A percentile compares a stretch with the other conserved stretches of the same genome.
These are phyloP conservation scores for Penicillium sp. DNA, from an alignment of 2,329 filamentous ascomycete genomes.

Conservation along the genomic window DNA sequence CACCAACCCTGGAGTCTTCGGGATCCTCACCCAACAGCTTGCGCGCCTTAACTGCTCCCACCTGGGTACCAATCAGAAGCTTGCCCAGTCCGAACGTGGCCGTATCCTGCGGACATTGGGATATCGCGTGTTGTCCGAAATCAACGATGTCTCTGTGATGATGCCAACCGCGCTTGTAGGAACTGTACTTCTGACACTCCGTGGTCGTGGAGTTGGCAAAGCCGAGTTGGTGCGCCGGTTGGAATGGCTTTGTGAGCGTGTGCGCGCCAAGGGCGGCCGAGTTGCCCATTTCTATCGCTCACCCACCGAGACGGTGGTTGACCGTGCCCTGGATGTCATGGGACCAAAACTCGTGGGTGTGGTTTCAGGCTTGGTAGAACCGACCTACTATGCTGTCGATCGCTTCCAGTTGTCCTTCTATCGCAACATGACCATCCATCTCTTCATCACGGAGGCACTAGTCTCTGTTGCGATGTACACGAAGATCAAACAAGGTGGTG, in stretches of 20 bases:
- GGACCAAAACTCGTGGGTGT: conserved; percentile 82
- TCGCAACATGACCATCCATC: conserved; percentile 97
- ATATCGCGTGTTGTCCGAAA: conserved; percentile 87
- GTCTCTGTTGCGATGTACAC: conserved; percentile 89
- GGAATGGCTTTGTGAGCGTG: conserved; percentile 79
- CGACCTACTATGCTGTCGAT: conserved; percentile 91
- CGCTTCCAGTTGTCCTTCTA: conserved; percentile 97
- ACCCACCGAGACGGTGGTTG: conserved; percentile 74
- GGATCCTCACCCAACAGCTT: conserved; percentile 71
- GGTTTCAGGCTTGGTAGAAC: conserved; percentile 74
- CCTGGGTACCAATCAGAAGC: conserved; percentile 34
- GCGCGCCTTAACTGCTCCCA: conserved; percentile 46
- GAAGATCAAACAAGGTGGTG: conserved; percentile 84
- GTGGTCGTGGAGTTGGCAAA: conserved; percentile 86
- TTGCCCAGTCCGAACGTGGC: conserved; percentile 55
- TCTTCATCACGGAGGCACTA: conserved; percentile 90
- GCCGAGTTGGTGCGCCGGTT: conserved; percentile 78
- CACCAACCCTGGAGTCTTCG: conserved; percentile 92
- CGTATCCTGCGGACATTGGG: conserved; percentile 79
- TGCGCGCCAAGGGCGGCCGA: conserved; percentile 78
- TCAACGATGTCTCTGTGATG: conserved; percentile 92
- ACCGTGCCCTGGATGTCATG: conserved; percentile 84
- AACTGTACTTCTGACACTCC: conserved; percentile 82
- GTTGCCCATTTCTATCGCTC: conserved; percentile 88
- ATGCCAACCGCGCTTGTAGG: conserved; percentile 97